These are phyloP conservation scores for Hanseniaspora sp. DNA, from an alignment of 1,139 yeast genomes.

Conservation along the genomic window DNA sequence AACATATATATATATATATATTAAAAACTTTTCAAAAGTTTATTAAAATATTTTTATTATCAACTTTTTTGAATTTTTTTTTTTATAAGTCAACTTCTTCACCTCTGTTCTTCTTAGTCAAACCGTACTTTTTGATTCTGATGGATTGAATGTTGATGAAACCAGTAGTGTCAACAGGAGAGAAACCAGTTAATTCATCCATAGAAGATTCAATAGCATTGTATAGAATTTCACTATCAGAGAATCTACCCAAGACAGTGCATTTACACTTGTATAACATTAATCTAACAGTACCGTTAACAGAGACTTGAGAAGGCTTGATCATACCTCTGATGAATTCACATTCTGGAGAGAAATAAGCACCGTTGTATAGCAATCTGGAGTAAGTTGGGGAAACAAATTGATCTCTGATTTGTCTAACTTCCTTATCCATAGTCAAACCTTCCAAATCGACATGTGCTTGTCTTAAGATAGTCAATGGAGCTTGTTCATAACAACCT, in stretches of 20 bases:
- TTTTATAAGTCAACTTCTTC: constrained; percentile 31
- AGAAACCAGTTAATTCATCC: constrained; percentile 98
- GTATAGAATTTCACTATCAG: constrained; percentile 88
- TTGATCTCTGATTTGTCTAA: constrained; percentile 89
- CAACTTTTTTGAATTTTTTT: background rate
- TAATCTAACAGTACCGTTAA: constrained; percentile 91
- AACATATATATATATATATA: no score
- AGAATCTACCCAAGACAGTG: constrained; percentile 80
- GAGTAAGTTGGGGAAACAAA: constrained; percentile 91
- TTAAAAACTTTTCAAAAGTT: background rate
- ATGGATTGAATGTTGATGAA: constrained; percentile 96
- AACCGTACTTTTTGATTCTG: constrained; percentile 96
- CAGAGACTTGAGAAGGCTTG: constrained; percentile 84
- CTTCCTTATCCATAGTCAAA: constrained; percentile 92
- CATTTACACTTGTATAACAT: constrained; percentile 86
- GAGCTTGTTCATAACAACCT: constrained; percentile 99
- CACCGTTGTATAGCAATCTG: constrained; percentile 85
- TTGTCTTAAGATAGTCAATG: constrained; percentile 82
- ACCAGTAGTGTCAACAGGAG: constrained; percentile 93
- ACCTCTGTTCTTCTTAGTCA: constrained; percentile 72
- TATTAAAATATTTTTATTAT: background rate
- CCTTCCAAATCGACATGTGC: constrained; percentile 97
- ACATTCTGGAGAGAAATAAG: constrained; percentile 96
- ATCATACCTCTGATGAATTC: constrained; percentile 91
- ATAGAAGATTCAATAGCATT: constrained; percentile 97